phyloP scores from a whole-genome alignment of 2,329 filamentous ascomycete species.

The Blastomyces parvus region DNA sequence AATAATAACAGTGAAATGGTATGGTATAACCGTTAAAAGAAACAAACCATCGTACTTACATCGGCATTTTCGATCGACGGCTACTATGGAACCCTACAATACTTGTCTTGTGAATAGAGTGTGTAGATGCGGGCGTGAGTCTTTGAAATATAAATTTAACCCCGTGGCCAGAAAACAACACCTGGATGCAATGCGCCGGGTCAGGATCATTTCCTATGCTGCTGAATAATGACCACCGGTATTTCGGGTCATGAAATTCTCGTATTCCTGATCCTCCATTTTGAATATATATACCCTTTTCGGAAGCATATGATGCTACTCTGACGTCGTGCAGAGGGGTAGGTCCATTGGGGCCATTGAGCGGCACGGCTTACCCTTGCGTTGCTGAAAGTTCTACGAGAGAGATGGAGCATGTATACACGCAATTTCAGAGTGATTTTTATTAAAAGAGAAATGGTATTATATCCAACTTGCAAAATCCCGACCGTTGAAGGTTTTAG shows the following conservation, averaged over 20 bases:
- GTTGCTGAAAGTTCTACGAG: not conserved
- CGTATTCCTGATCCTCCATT: not conserved
- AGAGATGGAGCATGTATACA: not conserved
- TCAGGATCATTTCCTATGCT: not conserved
- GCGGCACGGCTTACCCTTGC: not conserved
- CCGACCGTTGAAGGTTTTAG: too few relatives aligned
- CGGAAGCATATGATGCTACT: not conserved
- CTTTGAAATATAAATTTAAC: not conserved
- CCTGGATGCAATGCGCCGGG: not conserved
- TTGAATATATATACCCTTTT: too few relatives aligned
- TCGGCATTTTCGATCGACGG: constrained; percentile 17
- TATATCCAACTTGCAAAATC: too few relatives aligned
- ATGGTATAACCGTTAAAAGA: not conserved
- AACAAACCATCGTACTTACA: constrained; percentile 16
- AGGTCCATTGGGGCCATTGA: too few relatives aligned
- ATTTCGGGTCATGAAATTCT: not conserved
- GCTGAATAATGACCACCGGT: not conserved
- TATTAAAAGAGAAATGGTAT: not conserved
- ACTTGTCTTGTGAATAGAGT: not conserved
- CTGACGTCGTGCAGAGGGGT: not conserved
- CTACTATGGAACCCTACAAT: not conserved
- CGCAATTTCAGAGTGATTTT: not conserved
- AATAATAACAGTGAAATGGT: not conserved
- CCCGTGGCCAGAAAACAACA: too few relatives aligned
- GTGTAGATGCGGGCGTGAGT: not conserved